A percentile compares a stretch with the other conserved stretches of the same genome.
These are phyloP conservation scores for Raphanus sativus DNA, from an alignment of 345 rosid genomes.

Conservation along the genomic window DNA sequence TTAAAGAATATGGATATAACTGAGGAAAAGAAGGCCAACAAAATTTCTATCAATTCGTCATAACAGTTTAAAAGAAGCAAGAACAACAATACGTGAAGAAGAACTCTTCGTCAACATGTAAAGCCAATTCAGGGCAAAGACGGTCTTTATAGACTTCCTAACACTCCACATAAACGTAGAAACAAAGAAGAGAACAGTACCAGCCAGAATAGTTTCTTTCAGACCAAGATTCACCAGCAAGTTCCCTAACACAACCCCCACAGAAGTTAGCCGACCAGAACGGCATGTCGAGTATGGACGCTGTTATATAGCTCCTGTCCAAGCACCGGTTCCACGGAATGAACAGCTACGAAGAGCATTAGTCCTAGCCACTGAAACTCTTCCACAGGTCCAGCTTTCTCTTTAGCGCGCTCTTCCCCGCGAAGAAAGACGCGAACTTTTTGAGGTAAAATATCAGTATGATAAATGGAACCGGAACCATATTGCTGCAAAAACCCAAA, in stretches of 20 bases:
- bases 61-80: neutral
- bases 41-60: too few species aligned
- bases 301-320: constrained; percentile 92
- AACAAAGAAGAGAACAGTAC: constrained; percentile 61
- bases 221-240: constrained; percentile 83
- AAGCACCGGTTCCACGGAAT: constrained; percentile 94
- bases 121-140: constrained; percentile 21
- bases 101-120: constrained; percentile 9
- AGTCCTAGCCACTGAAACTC: constrained; percentile 93
- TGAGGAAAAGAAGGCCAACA: too few species aligned
- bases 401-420: constrained; percentile 68
- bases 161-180: constrained; percentile 86
- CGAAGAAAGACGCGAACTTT: constrained; percentile 62
- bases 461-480: constrained; percentile 95
- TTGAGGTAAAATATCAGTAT: constrained; percentile 74
- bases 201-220: constrained; percentile 67
- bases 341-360: constrained; percentile 96
- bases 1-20: too few species aligned
- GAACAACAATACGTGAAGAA: neutral
- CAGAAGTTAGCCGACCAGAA: constrained; percentile 85
- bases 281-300: constrained; percentile 87
- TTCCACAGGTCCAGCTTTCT: constrained; percentile 86
- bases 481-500: constrained; percentile 57
- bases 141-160: constrained; percentile 52
- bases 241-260: constrained; percentile 75